These are phyloP conservation scores for Scedosporium dehoogii DNA, from an alignment of 2,329 filamentous ascomycete species.

Conservation along the genomic window DNA sequence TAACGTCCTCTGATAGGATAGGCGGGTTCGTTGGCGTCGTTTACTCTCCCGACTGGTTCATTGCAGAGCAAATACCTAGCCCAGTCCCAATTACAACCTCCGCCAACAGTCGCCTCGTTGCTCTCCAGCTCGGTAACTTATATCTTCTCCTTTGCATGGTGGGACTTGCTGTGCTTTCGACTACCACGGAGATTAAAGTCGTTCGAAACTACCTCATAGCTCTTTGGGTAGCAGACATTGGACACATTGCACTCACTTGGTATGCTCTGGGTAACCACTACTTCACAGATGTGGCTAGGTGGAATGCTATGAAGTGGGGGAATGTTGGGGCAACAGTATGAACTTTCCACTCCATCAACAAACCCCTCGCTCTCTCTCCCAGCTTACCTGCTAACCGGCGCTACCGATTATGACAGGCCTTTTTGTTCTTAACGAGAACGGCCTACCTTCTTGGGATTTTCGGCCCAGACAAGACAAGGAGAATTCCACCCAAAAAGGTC, in stretches of 20 bases:
- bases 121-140: conserved; percentile 59
- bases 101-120: conserved; percentile 43
- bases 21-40: conserved; percentile 49
- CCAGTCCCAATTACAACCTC: conserved; percentile 24
- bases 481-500: background rate
- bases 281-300: conserved; percentile 41
- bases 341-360: conserved; percentile 9
- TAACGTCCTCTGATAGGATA: conserved; percentile 31
- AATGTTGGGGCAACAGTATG: conserved; percentile 58
- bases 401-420: conserved; percentile 23
- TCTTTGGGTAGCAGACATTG: conserved; percentile 55
- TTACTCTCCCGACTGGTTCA: conserved; percentile 49
- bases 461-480: conserved; percentile 30
- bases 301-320: conserved; percentile 66
- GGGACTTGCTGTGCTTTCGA: conserved; percentile 53
- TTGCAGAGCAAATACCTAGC: conserved; percentile 47
- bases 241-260: conserved; percentile 52
- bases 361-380: background rate
- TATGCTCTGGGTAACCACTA: conserved; percentile 47
- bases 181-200: conserved; percentile 54
- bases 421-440: conserved; percentile 45
- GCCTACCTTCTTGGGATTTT: conserved; percentile 51
- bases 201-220: conserved; percentile 58
- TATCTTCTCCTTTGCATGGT: conserved; percentile 58
- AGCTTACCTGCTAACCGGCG: background rate